Evolutionary conservation across 257 asterid species (phyloP).

Genomic region (Plantago ovata): DNA sequence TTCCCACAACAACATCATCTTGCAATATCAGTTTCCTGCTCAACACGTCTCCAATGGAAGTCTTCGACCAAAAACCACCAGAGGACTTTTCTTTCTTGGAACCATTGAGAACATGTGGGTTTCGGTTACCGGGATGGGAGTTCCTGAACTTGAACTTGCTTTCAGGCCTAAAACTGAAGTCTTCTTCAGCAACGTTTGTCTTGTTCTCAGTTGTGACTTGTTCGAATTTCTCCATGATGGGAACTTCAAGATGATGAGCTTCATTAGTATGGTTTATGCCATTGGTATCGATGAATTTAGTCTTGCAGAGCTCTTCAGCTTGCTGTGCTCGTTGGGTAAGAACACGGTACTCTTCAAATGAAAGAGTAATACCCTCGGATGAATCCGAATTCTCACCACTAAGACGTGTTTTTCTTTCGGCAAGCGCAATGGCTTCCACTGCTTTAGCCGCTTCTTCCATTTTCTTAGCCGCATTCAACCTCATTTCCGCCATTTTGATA

Average conservation of each 20-base stretch:
- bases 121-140: slow-evolving; percentile 31
- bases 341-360: slow-evolving; percentile 59
- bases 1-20: slow-evolving; percentile 46
- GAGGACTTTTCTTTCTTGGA: slow-evolving; percentile 20
- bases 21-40: slow-evolving; percentile 46
- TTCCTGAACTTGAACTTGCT: slow-evolving; percentile 49
- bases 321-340: slow-evolving; percentile 55
- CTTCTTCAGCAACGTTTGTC: slow-evolving; percentile 28
- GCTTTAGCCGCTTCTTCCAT: slow-evolving; percentile 96
- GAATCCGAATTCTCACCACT: slow-evolving; percentile 22
- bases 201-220: slow-evolving; percentile 27
- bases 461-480: slow-evolving; percentile 80
- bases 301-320: slow-evolving; percentile 56
- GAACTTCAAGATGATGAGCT: slow-evolving; percentile 33
- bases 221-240: slow-evolving; percentile 48
- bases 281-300: slow-evolving; percentile 52
- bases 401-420: slow-evolving; percentile 32
- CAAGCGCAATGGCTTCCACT: slow-evolving; percentile 65
- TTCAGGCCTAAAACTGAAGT: slow-evolving; percentile 12
- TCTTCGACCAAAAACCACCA: slow-evolving; percentile 41
- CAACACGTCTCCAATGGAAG: slow-evolving; percentile 59
- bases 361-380: slow-evolving; percentile 52
- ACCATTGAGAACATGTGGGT: slow-evolving; percentile 26
- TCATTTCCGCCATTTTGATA: slow-evolving; percentile 88
- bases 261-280: slow-evolving; percentile 15